Conservation (phyloP, 1,284 basidiomycete species). For the Tilletia caries region DNA sequence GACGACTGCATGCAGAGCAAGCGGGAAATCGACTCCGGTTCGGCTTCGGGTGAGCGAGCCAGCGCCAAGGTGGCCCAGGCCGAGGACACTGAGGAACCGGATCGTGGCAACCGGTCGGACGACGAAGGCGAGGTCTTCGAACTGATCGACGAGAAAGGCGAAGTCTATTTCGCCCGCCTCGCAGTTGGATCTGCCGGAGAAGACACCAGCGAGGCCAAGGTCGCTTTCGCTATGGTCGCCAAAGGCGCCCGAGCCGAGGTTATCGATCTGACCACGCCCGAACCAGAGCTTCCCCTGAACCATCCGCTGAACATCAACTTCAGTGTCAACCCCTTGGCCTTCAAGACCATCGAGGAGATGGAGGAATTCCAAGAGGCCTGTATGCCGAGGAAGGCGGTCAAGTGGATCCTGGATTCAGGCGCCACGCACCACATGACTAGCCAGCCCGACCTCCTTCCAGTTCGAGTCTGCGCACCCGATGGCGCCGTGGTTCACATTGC, state of each 20-base stretch:
- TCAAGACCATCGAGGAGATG: background rate
- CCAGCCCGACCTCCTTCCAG: background rate
- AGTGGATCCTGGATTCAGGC: background rate
- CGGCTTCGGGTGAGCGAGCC: too few species aligned
- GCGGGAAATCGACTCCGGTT: background rate
- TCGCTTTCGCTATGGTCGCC: background rate
- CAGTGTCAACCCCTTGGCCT: background rate
- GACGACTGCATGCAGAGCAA: background rate
- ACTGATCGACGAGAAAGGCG: background rate
- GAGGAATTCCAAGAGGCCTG: too few species aligned
- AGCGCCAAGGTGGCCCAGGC: background rate
- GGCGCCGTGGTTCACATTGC: background rate
- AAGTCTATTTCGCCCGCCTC: background rate
- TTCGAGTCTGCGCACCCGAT: too few species aligned
- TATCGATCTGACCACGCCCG: background rate
- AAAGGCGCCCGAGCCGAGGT: too few species aligned
- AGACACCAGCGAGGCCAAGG: background rate
- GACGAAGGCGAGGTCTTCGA: background rate
- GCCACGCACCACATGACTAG: conserved; percentile 1
- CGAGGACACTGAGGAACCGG: background rate
- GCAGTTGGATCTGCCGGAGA: background rate
- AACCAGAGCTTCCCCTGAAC: too few species aligned
- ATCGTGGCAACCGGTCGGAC: background rate
- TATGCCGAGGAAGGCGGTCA: background rate
- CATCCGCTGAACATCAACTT: background rate